Evolutionary conservation across 2,329 filamentous ascomycete species (phyloP), one percentile per base, ranked within the genome.

Genomic region (Fusarium sp.): DNA sequence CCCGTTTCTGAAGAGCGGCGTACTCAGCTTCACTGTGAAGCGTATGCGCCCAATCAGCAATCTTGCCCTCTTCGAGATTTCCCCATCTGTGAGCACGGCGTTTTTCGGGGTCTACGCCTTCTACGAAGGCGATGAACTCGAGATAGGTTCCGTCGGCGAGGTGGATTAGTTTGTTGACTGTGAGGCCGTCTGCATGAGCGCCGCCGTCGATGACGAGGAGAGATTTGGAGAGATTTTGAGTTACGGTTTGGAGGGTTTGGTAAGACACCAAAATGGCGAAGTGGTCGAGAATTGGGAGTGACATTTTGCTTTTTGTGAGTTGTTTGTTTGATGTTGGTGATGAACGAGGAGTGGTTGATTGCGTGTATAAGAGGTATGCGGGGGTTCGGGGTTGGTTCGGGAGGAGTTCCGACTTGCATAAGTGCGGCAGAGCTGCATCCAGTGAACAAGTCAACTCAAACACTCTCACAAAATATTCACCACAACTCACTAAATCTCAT

Each of bases 131-230:
- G 64, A 91, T 90, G 53, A 92, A 80, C 75, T 92, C 90, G 56
- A 92, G 81, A 78, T 92, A 92, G 24, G 85, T 85, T 30, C 90
- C 90, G 71, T 92, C 90, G 27, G 81, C 73, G 63, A 92, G 86
- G 16, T 90, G 79, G 22, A 91, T 85, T 20, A 92, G 85, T 45
- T 85, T 86, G 79, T 92, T 92, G 65, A 84, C 86, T 3, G 86
- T 92, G 70, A 81, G 81, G 16, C 85, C 85, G 67, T 89, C 89
- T 11, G 88, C 86, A 73, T 92, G 90, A 18, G 80, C 82, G 38
- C 90, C 90, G 57, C 90, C 90, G 4, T 87, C 83, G 32, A 85
- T 84, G 57, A 92, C 79, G 50, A 83, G 86, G 79, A 92, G 90
- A 51, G 84, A 80, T 8, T 84, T 75, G 4, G 82, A 81, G 38